Evolutionary conservation across 148 eudicot genomes (phyloP).

Genomic region (Diospyros lotus): DNA sequence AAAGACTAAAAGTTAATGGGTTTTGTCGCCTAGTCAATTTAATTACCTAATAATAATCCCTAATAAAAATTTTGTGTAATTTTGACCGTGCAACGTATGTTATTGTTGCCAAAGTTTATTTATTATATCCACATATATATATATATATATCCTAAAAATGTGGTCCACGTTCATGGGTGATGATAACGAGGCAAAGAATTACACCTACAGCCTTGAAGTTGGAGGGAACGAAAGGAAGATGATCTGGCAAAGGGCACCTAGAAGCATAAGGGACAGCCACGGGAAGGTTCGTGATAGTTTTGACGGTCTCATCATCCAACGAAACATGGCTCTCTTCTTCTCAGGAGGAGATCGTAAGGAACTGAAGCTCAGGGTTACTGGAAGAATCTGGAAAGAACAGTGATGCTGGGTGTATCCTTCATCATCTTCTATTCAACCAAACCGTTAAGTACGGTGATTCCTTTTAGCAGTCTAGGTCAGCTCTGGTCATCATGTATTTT

Average conservation of each 20-base stretch:
- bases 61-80: too few species aligned
- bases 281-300: constrained; percentile 54
- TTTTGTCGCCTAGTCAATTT: too few species aligned
- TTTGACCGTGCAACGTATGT: too few species aligned
- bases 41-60: too few species aligned
- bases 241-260: constrained; percentile 51
- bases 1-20: too few species aligned
- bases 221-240: constrained; percentile 39
- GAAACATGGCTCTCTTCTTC: constrained; percentile 67
- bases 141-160: too few species aligned
- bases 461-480: constrained; percentile 8
- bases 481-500: constrained; percentile 18
- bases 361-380: constrained; percentile 52
- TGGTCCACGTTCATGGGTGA: constrained; percentile 54
- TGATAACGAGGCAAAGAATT: constrained; percentile 53
- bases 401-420: neutral
- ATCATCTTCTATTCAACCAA: neutral
- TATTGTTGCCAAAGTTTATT: too few species aligned
- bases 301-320: constrained; percentile 52
- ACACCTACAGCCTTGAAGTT: constrained; percentile 27
- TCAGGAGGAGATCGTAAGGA: constrained; percentile 65
- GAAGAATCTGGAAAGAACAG: constrained; percentile 50
- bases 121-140: too few species aligned
- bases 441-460: neutral
- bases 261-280: constrained; percentile 52